Conservation (phyloP, 305 asterid genomes). For the Fraxinus nigra region DNA sequence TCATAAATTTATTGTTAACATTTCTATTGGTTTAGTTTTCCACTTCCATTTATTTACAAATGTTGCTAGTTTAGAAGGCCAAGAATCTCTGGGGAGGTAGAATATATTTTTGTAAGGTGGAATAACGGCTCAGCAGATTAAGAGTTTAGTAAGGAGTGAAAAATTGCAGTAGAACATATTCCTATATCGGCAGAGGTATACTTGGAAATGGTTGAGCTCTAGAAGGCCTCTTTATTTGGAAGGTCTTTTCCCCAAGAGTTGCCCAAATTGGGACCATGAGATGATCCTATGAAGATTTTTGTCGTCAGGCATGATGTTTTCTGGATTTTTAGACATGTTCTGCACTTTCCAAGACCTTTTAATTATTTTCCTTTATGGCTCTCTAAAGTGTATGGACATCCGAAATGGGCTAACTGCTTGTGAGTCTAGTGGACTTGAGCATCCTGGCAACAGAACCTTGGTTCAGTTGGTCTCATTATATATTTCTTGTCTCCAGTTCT, state of each 20-base stretch:
- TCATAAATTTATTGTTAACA: background rate
- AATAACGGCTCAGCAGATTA: background rate
- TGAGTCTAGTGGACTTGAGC: constrained; percentile 1
- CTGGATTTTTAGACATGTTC: background rate
- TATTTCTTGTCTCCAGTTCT: background rate
- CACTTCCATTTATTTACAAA: background rate
- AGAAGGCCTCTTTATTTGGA: background rate
- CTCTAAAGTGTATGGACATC: background rate
- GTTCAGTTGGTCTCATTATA: background rate
- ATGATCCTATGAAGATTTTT: background rate
- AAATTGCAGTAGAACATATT: background rate
- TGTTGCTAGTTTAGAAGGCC: background rate
- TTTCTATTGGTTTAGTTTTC: background rate
- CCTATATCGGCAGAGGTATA: background rate
- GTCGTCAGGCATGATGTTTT: background rate
- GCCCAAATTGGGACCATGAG: background rate
- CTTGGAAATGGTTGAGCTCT: background rate
- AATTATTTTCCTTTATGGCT: background rate
- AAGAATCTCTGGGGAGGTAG: background rate
- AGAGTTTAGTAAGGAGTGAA: background rate
- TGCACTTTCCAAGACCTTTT: background rate
- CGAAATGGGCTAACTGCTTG: constrained; percentile 11
- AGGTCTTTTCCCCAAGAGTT: background rate
- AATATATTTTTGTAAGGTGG: background rate
- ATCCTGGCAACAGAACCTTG: background rate